Conservation (phyloP, 345 rosid genomes). For the Diplotaxis tenuifolia region DNA sequence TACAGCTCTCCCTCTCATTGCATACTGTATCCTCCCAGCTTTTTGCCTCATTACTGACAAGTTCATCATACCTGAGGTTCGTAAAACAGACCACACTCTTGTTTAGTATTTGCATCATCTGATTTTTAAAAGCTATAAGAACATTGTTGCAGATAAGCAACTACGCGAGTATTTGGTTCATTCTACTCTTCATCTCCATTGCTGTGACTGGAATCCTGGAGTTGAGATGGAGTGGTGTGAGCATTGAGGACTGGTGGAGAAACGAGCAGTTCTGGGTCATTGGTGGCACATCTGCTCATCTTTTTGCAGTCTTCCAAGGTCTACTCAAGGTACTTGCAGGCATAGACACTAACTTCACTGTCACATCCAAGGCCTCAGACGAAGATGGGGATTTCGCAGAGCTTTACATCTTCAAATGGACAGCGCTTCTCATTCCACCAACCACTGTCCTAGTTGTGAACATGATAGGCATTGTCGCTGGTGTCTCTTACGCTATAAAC, state of each 20-base stretch:
- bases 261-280: conserved; percentile 99
- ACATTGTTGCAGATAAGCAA: conserved; percentile 81
- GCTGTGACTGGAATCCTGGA: conserved; percentile 85
- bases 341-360: conserved; percentile 95
- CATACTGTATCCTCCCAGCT: conserved; percentile 93
- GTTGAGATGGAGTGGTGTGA: conserved; percentile 92
- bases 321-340: conserved; percentile 95
- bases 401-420: conserved; percentile 98
- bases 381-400: conserved; percentile 96
- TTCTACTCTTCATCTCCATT: conserved; percentile 89
- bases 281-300: conserved; percentile 98
- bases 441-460: conserved; percentile 87
- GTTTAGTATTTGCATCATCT: not conserved
- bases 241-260: conserved; percentile 99
- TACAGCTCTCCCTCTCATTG: conserved; percentile 87
- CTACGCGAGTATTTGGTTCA: conserved; percentile 96
- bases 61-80: conserved; percentile 95
- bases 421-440: conserved; percentile 96
- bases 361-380: conserved; percentile 91
- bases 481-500: conserved; percentile 92
- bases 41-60: conserved; percentile 92
- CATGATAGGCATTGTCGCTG: conserved; percentile 96
- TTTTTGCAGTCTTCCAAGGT: conserved; percentile 98
- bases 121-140: not conserved
- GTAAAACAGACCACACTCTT: conserved; percentile 14